Evolutionary conservation across 2,329 filamentous ascomycete species (phyloP), one percentile per base, ranked within the genome.

Genomic region (Paraphaeosphaeria sporulosa): DNA sequence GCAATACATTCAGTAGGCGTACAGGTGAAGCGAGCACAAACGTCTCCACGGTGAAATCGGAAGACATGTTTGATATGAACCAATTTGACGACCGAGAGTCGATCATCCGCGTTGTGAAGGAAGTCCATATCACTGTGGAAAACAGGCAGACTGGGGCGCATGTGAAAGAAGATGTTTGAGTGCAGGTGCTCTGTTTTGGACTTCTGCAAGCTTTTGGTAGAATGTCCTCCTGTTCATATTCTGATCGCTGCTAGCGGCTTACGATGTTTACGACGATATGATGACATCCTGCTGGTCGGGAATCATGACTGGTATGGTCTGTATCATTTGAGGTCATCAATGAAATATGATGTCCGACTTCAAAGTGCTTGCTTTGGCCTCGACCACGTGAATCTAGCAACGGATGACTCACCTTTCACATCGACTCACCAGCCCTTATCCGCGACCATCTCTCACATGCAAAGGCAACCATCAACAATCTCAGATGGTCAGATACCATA

Each of bases 71-170:
- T 23, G 52, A 62, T 36, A 55, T 57, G 15, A 61, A 52, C 40
- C 55, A 58, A 34, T 38, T 25, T 1, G 55, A 59, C 1, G 56
- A 32, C 4, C 56, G 60, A 27, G 70, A 73, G 17, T 47, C 42
- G 13, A 50, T 36, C 30, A 73, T 73, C 1, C 70, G 70, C 15
- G 70, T 73, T 9, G 58, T 67, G 17, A 71, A 68, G 12, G 67
- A 71, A 40, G 68, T 73, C 5, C 62, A 64, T 8, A 59, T 71
- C 12, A 53, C 62, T 5, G 65, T 71, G 4, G 70, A 73, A 38
- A 46, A 47, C 5, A 55, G 32, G 17, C 38, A 47, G 19, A 55
- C 40, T 13, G 40, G 19, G 17, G 30, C 9, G 42, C n/a, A 55
- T 1, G 27, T 13, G 30, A 47, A 9, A 17, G 42, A 34, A 25